phyloP scores from a whole-genome alignment of 2,329 filamentous ascomycete species.

The Aureobasidium namibiae region DNA sequence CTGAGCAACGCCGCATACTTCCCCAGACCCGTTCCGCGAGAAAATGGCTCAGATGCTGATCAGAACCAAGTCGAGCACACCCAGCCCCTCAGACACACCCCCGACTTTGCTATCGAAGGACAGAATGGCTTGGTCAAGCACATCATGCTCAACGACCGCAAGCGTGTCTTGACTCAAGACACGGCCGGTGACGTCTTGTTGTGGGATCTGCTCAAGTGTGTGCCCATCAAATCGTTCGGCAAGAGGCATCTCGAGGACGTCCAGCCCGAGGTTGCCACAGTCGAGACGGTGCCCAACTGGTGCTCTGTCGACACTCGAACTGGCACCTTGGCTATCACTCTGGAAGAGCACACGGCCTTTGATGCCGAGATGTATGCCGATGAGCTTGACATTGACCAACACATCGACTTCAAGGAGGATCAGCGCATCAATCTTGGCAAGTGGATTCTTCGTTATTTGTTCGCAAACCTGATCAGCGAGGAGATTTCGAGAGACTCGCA shows the following conservation, averaged over 20 bases:
- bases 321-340: constrained; percentile 77
- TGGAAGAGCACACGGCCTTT: constrained; percentile 94
- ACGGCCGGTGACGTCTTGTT: constrained; percentile 90
- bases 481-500: constrained; percentile 74
- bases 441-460: constrained; percentile 90
- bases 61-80: constrained; percentile 23
- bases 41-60: constrained; percentile 51
- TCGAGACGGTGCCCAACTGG: constrained; percentile 88
- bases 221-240: constrained; percentile 83
- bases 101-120: constrained; percentile 65
- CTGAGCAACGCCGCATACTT: constrained; percentile 80
- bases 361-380: constrained; percentile 97
- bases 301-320: constrained; percentile 92
- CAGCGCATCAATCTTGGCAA: constrained; percentile 95
- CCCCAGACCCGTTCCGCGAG: constrained; percentile 37
- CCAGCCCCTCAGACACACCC: constrained; percentile 34
- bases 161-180: constrained; percentile 81
- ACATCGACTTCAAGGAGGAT: constrained; percentile 80
- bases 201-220: constrained; percentile 90
- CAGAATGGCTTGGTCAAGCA: constrained; percentile 95
- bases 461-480: constrained; percentile 80
- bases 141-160: constrained; percentile 80
- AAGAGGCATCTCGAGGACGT: constrained; percentile 93
- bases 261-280: constrained; percentile 74
- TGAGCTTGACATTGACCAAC: constrained; percentile 65